Evolutionary conservation across 2,329 filamentous ascomycete genomes (phyloP).

Genomic region (Ophiocordyceps camponoti-saundersi): DNA sequence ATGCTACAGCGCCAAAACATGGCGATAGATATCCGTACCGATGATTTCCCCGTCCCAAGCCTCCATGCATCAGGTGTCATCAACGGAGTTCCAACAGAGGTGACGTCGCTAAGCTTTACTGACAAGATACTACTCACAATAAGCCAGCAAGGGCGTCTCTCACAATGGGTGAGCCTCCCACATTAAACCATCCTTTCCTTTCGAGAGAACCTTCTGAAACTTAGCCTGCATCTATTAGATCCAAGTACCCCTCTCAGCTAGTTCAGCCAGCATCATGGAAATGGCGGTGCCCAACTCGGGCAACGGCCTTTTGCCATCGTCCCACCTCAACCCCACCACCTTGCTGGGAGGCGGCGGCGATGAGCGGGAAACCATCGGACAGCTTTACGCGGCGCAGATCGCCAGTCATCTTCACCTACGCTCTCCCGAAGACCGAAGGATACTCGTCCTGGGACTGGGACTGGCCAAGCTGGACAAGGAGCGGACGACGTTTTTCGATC

Average conservation of each 20-base stretch:
- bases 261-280: constrained; percentile 46
- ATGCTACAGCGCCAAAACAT: constrained; percentile 3
- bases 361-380: constrained; percentile 66
- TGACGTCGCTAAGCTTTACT: constrained; percentile 55
- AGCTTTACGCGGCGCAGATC: constrained; percentile 79
- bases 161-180: constrained; percentile 62
- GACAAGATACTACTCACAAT: constrained; percentile 88
- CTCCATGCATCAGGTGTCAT: constrained; percentile 44
- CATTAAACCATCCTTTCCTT: background rate
- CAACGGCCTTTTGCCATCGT: constrained; percentile 49
- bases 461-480: constrained; percentile 30
- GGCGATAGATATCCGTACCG: constrained; percentile 19
- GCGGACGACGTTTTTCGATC: constrained; percentile 44
- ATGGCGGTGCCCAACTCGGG: constrained; percentile 32
- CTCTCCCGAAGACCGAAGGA: constrained; percentile 45
- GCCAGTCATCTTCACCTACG: constrained; percentile 62
- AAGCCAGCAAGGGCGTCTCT: constrained; percentile 67
- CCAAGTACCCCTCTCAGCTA: constrained; percentile 59
- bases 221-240: constrained; percentile 29
- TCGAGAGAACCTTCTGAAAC: background rate
- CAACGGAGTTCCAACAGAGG: constrained; percentile 53
- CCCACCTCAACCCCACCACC: constrained; percentile 72
- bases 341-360: constrained; percentile 69
- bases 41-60: constrained; percentile 52
- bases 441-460: constrained; percentile 44